A percentile compares a stretch with the other conserved stretches of the same genome.
These are phyloP conservation scores for Fomitopsis serialis DNA, from an alignment of 768 basidiomycete species.

Conservation along the genomic window DNA sequence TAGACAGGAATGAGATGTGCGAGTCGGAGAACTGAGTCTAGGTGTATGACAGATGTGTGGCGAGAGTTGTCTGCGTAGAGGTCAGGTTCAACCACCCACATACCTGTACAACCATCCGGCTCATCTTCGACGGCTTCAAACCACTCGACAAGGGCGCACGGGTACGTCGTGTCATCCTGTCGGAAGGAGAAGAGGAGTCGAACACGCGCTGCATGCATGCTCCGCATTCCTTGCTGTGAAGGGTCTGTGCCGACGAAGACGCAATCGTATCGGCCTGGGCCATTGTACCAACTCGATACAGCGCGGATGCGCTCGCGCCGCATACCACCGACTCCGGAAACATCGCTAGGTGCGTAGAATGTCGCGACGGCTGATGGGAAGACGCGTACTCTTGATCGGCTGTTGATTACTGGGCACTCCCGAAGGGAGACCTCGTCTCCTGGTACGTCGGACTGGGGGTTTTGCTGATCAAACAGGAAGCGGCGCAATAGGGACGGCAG, in stretches of 20 bases:
- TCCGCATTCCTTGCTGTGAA: constrained; percentile 10
- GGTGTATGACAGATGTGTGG: not conserved
- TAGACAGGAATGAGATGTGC: constrained; percentile 24
- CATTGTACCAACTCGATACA: constrained; percentile 16
- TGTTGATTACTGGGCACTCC: too few species aligned
- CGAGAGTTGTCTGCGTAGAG: constrained; percentile 7
- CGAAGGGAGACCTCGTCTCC: too few species aligned
- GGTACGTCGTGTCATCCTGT: constrained; percentile 15
- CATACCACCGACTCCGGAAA: constrained; percentile 22
- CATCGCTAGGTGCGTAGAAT: constrained; percentile 25
- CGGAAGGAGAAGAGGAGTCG: constrained; percentile 22
- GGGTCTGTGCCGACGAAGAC: constrained; percentile 16
- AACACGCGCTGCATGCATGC: constrained; percentile 13
- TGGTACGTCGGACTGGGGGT: constrained; percentile 26
- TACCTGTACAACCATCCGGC: constrained; percentile 20
- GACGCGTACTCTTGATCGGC: constrained; percentile 4
- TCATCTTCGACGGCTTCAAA: constrained; percentile 4
- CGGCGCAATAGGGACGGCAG: too few species aligned
- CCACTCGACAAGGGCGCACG: constrained; percentile 10
- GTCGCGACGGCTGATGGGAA: constrained; percentile 18
- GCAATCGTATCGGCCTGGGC: constrained; percentile 14
- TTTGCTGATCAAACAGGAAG: too few species aligned
- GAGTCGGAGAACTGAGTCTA: constrained; percentile 20
- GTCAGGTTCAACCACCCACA: constrained; percentile 24
- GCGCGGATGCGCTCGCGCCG: constrained; percentile 18